Evolutionary conservation across 2,329 filamentous ascomycete species (phyloP), one percentile per base, ranked within the genome.

Genomic region (Apiospora saccharicola): DNA sequence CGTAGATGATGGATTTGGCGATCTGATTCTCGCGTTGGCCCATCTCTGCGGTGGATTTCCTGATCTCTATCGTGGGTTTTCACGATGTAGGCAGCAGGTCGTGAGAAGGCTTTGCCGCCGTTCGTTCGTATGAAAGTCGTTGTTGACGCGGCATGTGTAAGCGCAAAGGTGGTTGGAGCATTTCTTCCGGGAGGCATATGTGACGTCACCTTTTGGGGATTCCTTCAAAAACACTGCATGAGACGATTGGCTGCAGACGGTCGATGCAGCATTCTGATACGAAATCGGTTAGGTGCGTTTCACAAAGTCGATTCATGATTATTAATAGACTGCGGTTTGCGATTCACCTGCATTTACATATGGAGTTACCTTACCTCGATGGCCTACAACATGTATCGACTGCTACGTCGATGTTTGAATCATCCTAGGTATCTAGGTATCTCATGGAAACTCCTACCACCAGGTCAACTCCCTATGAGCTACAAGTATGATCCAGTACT

Each of bases 1-100:
- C 81, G 67, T 77, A 79, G 69, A 83, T 79, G 72, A 86, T 79
- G 19, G 85, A 86, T 12, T 81, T 81, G 41, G 83, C 82, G 71
- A 86, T 84, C 24, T 75, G 67, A 24, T 72, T 75, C 43, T 80
- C 77, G 34, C 80, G 79, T 41, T 75, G 74, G 10, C 72, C 68
- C 79, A 81, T 81, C 19, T 64, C 57, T 14, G 57, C 57, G 22
- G 19, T 64, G 34, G 1, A n/a, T 5, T 13, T 24, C 24, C 49
- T 26, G 49, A 51, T 51, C 4, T 24, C 10, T 4, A 6, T 14
- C 57, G 37, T 24, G 3, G 8, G 10, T 64, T 64, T 12, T 41
- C 34, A 41, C 34, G 10, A 14, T 22, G 34, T 22, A 24, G 34
- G 10, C 34, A n/a, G 19, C 6, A 64, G 34, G 34, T 41, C 19